Conservation (phyloP, 768 basidiomycete species). For the Agaricus blazei region DNA sequence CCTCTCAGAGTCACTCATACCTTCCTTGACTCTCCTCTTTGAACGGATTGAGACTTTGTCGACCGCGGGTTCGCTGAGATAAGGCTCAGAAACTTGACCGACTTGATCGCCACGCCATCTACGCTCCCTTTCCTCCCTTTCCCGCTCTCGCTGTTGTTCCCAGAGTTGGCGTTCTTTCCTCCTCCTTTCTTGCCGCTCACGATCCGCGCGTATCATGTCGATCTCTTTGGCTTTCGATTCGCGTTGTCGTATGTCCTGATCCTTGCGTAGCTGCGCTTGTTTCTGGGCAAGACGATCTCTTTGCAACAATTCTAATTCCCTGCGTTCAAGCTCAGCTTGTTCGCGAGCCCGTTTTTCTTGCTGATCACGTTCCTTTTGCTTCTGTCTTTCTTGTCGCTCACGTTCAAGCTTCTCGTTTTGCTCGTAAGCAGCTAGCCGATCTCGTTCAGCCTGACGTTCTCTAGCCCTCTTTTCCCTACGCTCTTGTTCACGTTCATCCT, state of each 20-base stretch:
- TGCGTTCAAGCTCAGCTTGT: slow-evolving; percentile 11
- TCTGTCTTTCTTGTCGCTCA: slow-evolving; percentile 13
- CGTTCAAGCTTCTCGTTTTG: slow-evolving; percentile 10
- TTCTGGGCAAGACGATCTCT: slow-evolving; percentile 8
- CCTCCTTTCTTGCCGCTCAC: slow-evolving; percentile 8
- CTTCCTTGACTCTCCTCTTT: not conserved
- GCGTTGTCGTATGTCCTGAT: slow-evolving; percentile 10
- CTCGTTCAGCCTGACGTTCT: slow-evolving; percentile 11
- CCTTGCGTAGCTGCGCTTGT: slow-evolving; percentile 11
- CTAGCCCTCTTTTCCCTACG: slow-evolving; percentile 14
- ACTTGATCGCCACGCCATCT: not conserved
- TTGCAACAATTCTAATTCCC: slow-evolving; percentile 13
- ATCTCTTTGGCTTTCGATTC: slow-evolving; percentile 2
- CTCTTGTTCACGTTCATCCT: slow-evolving; percentile 15
- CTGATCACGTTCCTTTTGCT: slow-evolving; percentile 12
- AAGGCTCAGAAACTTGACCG: not conserved
- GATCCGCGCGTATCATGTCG: slow-evolving; percentile 10
- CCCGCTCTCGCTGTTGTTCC: slow-evolving; percentile 8
- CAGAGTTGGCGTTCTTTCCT: slow-evolving; percentile 8
- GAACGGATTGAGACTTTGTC: not conserved
- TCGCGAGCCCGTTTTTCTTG: slow-evolving; percentile 11
- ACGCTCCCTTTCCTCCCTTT: slow-evolving; percentile 11
- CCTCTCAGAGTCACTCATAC: slow-evolving; percentile 8
- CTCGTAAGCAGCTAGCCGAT: slow-evolving; percentile 15
- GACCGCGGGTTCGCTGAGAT: not conserved